Percentiles rank a stretch among this genome's conserved stretches.
Conservation (phyloP, 352 stramenopile species). For the Phytophthora chlamydospora region DNA sequence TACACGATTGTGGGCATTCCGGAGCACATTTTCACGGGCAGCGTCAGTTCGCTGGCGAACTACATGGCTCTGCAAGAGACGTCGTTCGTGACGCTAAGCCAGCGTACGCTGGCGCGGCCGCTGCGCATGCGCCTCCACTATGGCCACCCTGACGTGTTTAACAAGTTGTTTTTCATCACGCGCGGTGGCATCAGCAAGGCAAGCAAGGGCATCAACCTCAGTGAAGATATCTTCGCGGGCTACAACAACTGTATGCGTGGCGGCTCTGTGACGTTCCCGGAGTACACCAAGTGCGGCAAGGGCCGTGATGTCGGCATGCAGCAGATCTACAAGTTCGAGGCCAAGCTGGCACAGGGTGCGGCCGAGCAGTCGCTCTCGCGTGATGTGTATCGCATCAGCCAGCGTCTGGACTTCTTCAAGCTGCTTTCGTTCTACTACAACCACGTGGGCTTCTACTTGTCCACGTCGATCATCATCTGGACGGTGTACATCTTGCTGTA, state of each 20-base stretch:
- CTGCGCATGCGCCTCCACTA: conserved; percentile 98
- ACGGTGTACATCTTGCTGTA: conserved; percentile 98
- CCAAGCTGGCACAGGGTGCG: conserved; percentile 97
- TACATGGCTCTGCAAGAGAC: conserved; percentile 99
- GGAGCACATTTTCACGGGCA: conserved; percentile 99
- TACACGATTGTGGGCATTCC: conserved; percentile 97
- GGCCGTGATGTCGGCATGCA: conserved; percentile 99
- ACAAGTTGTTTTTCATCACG: conserved; percentile 99
- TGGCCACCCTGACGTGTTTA: conserved; percentile 99
- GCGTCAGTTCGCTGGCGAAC: conserved; percentile 98
- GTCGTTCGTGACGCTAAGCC: conserved; percentile 98
- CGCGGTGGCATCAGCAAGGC: conserved; percentile 98
- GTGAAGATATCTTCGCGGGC: conserved; percentile 99
- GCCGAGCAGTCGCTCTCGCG: conserved; percentile 98
- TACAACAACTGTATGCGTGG: conserved; percentile 99
- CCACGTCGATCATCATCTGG: conserved; percentile 97
- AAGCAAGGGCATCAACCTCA: conserved; percentile 99
- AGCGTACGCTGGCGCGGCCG: conserved; percentile 96
- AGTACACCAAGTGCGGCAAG: conserved; percentile 99
- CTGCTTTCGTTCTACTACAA: conserved; percentile 99
- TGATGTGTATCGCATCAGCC: conserved; percentile 97
- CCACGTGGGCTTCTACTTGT: conserved; percentile 98
- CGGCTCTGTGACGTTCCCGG: conserved; percentile 96
- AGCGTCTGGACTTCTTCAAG: conserved; percentile 98
- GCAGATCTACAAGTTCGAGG: conserved; percentile 99